Conservation (phyloP, 345 rosid species). For the Theobroma cacao region DNA sequence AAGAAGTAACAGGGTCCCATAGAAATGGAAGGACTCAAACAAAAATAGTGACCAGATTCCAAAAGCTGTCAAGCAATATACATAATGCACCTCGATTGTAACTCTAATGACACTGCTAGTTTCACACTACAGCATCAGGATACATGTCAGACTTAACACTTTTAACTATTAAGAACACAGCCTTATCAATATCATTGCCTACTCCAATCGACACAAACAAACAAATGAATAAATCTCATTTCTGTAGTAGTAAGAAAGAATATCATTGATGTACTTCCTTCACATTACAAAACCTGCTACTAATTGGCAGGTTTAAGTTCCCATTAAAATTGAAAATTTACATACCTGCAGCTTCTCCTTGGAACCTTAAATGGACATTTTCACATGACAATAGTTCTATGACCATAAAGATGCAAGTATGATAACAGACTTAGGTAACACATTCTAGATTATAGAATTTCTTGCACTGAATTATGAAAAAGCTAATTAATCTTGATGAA, state of each 20-base stretch:
- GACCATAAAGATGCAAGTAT: background rate
- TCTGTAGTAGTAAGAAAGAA: background rate
- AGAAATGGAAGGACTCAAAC: background rate
- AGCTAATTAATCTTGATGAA: background rate
- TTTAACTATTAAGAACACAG: background rate
- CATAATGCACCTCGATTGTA: too few relatives aligned
- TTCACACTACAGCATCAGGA: background rate
- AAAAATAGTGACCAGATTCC: background rate
- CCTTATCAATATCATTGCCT: background rate
- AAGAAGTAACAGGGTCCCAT: background rate
- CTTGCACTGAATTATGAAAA: background rate
- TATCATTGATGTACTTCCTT: background rate
- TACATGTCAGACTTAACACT: background rate
- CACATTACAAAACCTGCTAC: background rate
- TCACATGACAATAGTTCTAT: background rate
- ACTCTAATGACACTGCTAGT: background rate
- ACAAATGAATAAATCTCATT: background rate
- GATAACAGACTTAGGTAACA: background rate
- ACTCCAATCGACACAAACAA: background rate
- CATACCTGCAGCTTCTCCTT: background rate
- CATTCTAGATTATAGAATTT: background rate
- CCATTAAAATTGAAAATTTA: background rate
- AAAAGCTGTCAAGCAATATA: background rate
- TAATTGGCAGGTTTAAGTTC: background rate
- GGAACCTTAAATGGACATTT: background rate